Base-by-base conservation (phyloP, 1,139 yeast genomes). In the Magnusiomyces fungicola region DNA sequence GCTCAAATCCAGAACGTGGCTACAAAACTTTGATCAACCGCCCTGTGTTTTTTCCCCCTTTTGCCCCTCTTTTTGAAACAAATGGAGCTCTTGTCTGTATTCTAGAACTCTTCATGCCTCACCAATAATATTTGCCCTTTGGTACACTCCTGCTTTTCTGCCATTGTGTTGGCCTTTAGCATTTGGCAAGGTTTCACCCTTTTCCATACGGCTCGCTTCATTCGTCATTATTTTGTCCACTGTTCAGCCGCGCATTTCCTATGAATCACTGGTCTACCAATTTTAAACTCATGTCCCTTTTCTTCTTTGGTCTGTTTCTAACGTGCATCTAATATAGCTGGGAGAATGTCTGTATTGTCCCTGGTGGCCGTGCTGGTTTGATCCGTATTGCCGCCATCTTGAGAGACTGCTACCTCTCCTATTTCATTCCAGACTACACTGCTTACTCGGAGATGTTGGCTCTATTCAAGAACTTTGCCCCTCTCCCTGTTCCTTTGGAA, bases 401-500 rank as follows among this genome's bases (percentile, higher is more conserved):
- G 52, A 71, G 77, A 51, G 84, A 80, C 62, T 70, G 84, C 59
- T 80, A 80, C 61, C 66, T 80, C 51, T 76, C 82, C 19, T 80
- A 79, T 63, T 80, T 80, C 63, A 69, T 80, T 57, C 86, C 86
- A 3, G 86, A 80, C 62, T 80, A 80, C 61, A 80, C 86, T 24
- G 86, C 86, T 3, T 80, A 80, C 59, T 82, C 86, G n/a, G 86
- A 80, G 63, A 80, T 80, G 84, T 69, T 80, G 58, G 77, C 83
- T 14, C 70, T 79, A 49, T 80, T 80, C 68, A 80, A 80, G 68
- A 80, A 80, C 56, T 80, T 80, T 61, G 76, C 83, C 1, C 84
- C 85, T 6, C 79, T 80, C 50, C 86, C 86, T 1, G 84, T 79
- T 10, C 85, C 85, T 1, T 69, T 80, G 57, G 75, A 72, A 54